Conservation (phyloP, 176 grass and related monocot genomes). For the Bothriochloa decipiens region DNA sequence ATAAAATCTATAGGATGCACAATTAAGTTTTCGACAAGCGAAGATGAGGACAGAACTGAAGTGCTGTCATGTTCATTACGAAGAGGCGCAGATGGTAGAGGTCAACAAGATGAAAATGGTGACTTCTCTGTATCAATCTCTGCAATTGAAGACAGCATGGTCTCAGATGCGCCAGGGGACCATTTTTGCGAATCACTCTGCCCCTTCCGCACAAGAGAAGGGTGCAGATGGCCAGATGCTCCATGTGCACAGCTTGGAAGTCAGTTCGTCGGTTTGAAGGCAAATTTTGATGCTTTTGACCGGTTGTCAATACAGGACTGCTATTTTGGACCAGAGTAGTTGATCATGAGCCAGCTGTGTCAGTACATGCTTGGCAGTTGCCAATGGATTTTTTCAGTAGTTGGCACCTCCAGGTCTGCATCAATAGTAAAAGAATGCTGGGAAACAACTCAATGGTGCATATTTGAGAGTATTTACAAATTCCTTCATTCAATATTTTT, state of each 20-base stretch:
- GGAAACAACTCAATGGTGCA: constrained; percentile 29
- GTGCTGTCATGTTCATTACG: constrained; percentile 44
- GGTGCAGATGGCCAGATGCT: constrained; percentile 89
- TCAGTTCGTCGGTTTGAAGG: constrained; percentile 92
- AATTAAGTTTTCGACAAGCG: constrained; percentile 58
- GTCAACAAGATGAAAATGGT: constrained; percentile 52
- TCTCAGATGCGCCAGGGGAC: constrained; percentile 51
- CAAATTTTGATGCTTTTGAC: constrained; percentile 96
- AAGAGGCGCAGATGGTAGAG: constrained; percentile 37
- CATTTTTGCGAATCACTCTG: constrained; percentile 75
- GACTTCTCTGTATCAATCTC: constrained; percentile 80
- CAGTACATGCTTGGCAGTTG: constrained; percentile 25
- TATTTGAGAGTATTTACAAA: constrained; percentile 11
- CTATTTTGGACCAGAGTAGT: constrained; percentile 83
- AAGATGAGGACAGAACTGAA: constrained; percentile 54
- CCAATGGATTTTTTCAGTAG: constrained; percentile 37
- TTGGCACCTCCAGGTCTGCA: constrained; percentile 42
- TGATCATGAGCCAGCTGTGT: neutral
- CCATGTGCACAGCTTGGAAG: constrained; percentile 84
- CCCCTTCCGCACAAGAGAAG: constrained; percentile 76
- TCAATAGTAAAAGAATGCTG: constrained; percentile 5
- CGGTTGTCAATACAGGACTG: constrained; percentile 74
- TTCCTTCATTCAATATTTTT: constrained; percentile 22
- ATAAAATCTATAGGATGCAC: constrained; percentile 83
- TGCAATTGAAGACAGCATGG: constrained; percentile 69